Evolutionary conservation across 2,329 filamentous ascomycete species (phyloP), one percentile per base, ranked within the genome.

Genomic region (Rhynchosporium secalis): DNA sequence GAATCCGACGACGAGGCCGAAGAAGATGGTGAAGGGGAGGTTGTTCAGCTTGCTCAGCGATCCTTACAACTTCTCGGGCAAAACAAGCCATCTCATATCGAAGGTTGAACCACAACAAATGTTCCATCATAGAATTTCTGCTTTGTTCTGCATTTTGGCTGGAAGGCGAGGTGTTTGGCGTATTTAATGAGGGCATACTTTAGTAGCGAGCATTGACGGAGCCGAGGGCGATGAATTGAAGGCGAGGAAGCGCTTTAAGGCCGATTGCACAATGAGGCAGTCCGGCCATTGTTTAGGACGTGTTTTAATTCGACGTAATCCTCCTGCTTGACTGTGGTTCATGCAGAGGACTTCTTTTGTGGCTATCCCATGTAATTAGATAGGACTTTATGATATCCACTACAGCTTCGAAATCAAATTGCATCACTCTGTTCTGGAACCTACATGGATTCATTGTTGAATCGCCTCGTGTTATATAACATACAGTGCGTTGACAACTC

Each of bases 21-120:
- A 54, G 92, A 96, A 70, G 92, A 96, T 63, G 93, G 95, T 51
- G 93, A 97, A 75, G 91, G 89, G 62, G 94, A 98, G 75, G 93
- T 97, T 49, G 91, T 97, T 67, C 92, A 88, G 69, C 84, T 99
- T 69, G 94, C 95, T 29, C 90, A 94, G 72, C 86, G 92, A 70
- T 98, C 92, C 75, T 82, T 97, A 46, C 94, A 97, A 76, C 83
- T 96, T 3, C 79, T 96, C 40, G 91, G 90, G 56, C 89, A 91
- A 75, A 86, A 89, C 38, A 94, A 94, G 77, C 84, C 79, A 62
- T 82, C 88, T 54, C 87, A 96, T 68, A 91, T 95, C 67, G 92
- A 96, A 76, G 90, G 90, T 46, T 95, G 68, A 80, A 36, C 40
- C 46, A 7, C 5, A 38, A 36, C 26, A 56, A 51, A 61, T 65